phyloP scores from a whole-genome alignment of 768 basidiomycete species.

The Boletus rubropictus region DNA sequence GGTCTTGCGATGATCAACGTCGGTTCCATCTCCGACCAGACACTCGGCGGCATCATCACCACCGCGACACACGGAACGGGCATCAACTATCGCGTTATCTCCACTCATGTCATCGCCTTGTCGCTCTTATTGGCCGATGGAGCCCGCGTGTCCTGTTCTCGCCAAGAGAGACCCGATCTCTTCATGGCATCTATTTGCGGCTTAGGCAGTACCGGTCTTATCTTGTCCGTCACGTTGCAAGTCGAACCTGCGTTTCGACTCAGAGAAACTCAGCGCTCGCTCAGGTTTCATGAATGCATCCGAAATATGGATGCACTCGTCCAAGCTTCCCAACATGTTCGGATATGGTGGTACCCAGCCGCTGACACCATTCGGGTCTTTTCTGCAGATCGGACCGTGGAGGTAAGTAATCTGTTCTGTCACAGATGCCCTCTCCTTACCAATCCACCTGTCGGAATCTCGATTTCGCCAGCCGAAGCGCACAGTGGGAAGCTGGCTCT shows the following conservation, averaged over 20 bases:
- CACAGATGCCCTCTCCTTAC: not conserved
- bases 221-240: conserved; percentile 69
- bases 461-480: conserved; percentile 40
- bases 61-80: conserved; percentile 97
- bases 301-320: conserved; percentile 50
- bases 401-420: conserved; percentile 49
- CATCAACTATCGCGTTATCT: conserved; percentile 70
- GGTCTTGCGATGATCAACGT: conserved; percentile 85
- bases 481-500: conserved; percentile 56
- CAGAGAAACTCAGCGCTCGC: conserved; percentile 59
- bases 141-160: conserved; percentile 59
- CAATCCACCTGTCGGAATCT: not conserved
- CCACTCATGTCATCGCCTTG: conserved; percentile 71
- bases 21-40: conserved; percentile 96
- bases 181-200: conserved; percentile 91
- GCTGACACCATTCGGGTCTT: conserved; percentile 66
- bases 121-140: conserved; percentile 76
- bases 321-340: conserved; percentile 75
- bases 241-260: conserved; percentile 82
- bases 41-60: conserved; percentile 84
- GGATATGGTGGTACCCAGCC: conserved; percentile 94
- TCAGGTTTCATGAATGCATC: conserved; percentile 60
- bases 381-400: conserved; percentile 65
- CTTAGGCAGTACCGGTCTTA: conserved; percentile 84
- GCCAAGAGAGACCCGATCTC: conserved; percentile 58